Evolutionary conservation across 768 basidiomycete genomes (phyloP).

Genomic region (Antrodiella citrinella): DNA sequence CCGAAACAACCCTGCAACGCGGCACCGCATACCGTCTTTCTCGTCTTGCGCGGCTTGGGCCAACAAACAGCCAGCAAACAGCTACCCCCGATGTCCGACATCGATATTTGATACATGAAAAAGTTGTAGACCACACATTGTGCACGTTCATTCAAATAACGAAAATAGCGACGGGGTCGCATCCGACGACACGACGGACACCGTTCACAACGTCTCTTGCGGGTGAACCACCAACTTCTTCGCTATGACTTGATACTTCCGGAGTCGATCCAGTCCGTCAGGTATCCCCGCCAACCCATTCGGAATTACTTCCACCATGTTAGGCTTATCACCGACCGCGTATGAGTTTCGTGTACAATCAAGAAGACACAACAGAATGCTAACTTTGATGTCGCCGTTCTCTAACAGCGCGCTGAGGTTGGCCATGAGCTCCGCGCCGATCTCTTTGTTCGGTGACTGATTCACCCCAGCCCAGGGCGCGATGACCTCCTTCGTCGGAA

Average conservation of each 20-base stretch:
- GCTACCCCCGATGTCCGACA: too few species aligned
- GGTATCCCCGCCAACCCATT: constrained; percentile 14
- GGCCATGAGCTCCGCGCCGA: constrained; percentile 15
- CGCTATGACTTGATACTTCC: constrained; percentile 29
- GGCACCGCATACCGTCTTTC: too few species aligned
- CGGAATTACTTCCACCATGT: constrained; percentile 15
- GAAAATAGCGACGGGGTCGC: too few species aligned
- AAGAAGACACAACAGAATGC: too few species aligned
- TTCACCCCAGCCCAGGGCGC: constrained; percentile 26
- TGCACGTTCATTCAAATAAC: too few species aligned
- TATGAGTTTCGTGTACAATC: background rate
- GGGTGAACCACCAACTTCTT: constrained; percentile 35
- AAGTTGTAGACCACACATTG: too few species aligned
- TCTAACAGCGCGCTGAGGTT: constrained; percentile 10
- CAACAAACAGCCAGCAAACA: too few species aligned
- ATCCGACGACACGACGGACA: too few species aligned
- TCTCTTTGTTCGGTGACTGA: constrained; percentile 2
- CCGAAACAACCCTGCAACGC: too few species aligned
- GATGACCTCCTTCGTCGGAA: constrained; percentile 38
- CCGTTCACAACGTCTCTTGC: constrained; percentile 28
- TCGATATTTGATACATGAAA: too few species aligned
- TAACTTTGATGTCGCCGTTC: constrained; percentile 15
- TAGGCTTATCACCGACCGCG: constrained; percentile 9
- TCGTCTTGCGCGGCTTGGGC: too few species aligned
- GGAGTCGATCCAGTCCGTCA: constrained; percentile 11